Conservation (phyloP, 176 grass and related monocot species). For the Stipa capillata region DNA sequence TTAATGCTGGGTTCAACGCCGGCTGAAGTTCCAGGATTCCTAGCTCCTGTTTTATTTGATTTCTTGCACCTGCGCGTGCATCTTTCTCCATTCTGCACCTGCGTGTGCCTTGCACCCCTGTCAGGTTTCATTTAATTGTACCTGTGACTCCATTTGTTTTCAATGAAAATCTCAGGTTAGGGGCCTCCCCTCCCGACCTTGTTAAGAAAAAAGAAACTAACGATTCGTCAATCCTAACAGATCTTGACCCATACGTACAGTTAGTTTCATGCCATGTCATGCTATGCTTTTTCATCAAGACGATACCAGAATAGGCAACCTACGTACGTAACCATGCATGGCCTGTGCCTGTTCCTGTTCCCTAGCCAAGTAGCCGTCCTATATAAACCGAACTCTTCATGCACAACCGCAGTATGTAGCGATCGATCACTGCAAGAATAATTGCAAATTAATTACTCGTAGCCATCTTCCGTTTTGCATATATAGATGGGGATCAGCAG, state of each 20-base stretch:
- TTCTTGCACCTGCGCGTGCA: too few relatives aligned
- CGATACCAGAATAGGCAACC: neutral
- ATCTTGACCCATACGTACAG: neutral
- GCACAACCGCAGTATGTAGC: neutral
- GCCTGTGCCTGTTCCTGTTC: neutral
- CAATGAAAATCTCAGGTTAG: too few relatives aligned
- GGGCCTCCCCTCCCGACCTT: too few relatives aligned
- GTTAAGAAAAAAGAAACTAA: too few relatives aligned
- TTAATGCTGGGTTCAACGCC: too few relatives aligned
- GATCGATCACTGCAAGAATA: neutral
- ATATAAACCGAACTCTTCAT: neutral
- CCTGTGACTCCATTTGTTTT: too few relatives aligned
- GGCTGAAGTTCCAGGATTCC: too few relatives aligned
- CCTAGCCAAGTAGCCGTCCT: neutral
- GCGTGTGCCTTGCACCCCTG: too few relatives aligned
- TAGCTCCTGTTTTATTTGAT: too few relatives aligned
- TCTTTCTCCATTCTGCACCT: too few relatives aligned
- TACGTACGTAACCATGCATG: neutral
- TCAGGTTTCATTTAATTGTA: too few relatives aligned
- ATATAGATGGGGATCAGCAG: slow-evolving; percentile 24
- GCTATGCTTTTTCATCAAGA: neutral
- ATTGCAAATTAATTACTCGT: neutral
- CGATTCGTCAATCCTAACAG: neutral
- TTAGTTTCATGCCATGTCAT: neutral
- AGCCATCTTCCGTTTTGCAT: neutral